Percentiles rank a stretch among this genome's conserved stretches.
phyloP scores from a whole-genome alignment of 345 rosid species.

The Barbarea vulgaris region DNA sequence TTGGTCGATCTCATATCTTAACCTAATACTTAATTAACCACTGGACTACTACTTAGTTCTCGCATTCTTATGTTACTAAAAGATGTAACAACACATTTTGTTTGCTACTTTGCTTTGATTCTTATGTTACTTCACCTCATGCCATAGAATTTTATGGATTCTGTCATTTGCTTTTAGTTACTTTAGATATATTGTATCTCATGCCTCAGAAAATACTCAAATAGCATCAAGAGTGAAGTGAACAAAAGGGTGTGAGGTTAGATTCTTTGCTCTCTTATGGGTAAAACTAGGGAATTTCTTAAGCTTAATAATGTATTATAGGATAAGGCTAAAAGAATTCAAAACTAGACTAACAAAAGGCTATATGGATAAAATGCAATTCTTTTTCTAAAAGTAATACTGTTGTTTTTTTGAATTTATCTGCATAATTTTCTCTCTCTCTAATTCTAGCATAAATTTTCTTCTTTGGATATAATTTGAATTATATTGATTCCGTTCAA shows the following conservation, averaged over 20 bases:
- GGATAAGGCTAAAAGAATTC: constrained; percentile 13
- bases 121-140: constrained; percentile 29
- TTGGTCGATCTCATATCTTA: background rate
- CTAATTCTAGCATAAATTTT: background rate
- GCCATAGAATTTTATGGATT: constrained; percentile 29
- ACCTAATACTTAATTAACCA: background rate
- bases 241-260: constrained; percentile 37
- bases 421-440: background rate
- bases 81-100: constrained; percentile 3
- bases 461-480: background rate
- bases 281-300: constrained; percentile 29
- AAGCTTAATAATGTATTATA: background rate
- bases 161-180: constrained; percentile 26
- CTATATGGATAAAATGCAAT: background rate
- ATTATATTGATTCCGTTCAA: background rate
- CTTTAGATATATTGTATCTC: background rate
- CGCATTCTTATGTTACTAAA: background rate
- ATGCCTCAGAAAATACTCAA: background rate
- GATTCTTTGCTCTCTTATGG: constrained; percentile 36
- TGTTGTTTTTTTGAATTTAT: background rate
- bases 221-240: constrained; percentile 38
- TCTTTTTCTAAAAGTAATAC: background rate
- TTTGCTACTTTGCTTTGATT: constrained; percentile 41
- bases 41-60: background rate
- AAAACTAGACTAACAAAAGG: constrained; percentile 6